Evolutionary conservation across 768 basidiomycete genomes (phyloP), one percentile per base, ranked within the genome.

Genomic region (Lentinula sp.): DNA sequence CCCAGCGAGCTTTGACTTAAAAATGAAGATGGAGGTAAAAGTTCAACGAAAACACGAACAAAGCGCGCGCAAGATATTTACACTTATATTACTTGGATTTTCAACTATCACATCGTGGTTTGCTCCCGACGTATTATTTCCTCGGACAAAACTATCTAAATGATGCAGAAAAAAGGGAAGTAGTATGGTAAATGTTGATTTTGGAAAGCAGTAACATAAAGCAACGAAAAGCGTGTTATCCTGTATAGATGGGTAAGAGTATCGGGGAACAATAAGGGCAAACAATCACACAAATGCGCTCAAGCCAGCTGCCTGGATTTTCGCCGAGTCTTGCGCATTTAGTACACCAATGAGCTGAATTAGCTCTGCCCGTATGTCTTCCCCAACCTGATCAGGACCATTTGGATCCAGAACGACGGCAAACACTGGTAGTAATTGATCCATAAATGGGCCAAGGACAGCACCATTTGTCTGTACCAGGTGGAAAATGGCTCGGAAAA

Each of bases 401-500:
- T 68, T 84, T 21, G 92, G 91, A 68, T 94, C 88, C 55, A 98
- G 80, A 40, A 95, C 93, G 69, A 85, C 80, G 18, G 82, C 84
- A 67, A 98, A 97, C 42, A 93, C 86, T 11, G 76, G 75, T 37
- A 98, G 80, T 23, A 99, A 76, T 57, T 80, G 80, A 68, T 96
- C 92, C 69, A 98, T 80, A 76, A 87, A 84, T 2, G 88, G 85
- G 43, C 84, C 79, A 39, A 98, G 80, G 1, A 82, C 76, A 51
- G 84, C 79, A 13, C 90, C 85, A 69, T 88, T 83, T n/a, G 79
- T 83, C 63, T 84, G 83, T 84, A 95, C 93, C 52, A 98, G 80
- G 64, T 87, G 80, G 85, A 98, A 92, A 66, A 99, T 79, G 5
- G 91, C 88, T 32, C 86, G 84, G 83, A 96, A 96, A 46, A 94